Base-by-base conservation (phyloP, 1,284 basidiomycete genomes). In the Ceratobasidium sp. region DNA sequence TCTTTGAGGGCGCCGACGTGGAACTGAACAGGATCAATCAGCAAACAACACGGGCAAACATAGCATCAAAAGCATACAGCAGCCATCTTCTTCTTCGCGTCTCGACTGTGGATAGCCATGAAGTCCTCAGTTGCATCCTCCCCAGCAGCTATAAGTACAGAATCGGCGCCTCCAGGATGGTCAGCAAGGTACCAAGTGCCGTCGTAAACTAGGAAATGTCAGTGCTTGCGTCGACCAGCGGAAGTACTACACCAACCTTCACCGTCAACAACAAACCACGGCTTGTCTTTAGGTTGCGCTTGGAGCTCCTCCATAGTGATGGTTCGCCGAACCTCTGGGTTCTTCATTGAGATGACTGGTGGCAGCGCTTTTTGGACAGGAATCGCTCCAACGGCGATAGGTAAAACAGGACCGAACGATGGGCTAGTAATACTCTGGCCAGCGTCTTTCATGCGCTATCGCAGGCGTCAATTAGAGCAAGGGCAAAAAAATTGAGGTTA, bases 41-140 rank as follows among this genome's bases (percentile, higher is more conserved):
- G 67, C n/a, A n/a, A 77, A 78, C 18, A 58, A 13, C n/a, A n/a
- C n/a, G n/a, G n/a, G n/a, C n/a, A n/a, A n/a, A n/a, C n/a, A n/a
- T n/a, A n/a, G 3, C 41, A 32, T n/a, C n/a, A n/a, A n/a, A n/a
- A 18, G 50, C 75, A 35, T 79, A 87, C 80, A 72, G 86, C 82
- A 0, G 83, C 82, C 9, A 89, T 80, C 78, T 86, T 84, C 49
- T 77, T 77, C 76, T 83, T 84, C 11, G 84, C 87, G 73, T 87
- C 85, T 7, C 83, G 80, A 30, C 86, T 87, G 77, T 87, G 86
- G 61, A 87, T 86, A 1, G 85, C 85, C 79, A 87, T 82, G 75
- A 90, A 91, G 75, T 90, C 89, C 21, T 90, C 88, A 0, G 87
- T 85, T 0, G 87, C 87, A 76, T 91, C 90, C 75, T 89, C 84